Conservation (phyloP, 495 filamentous ascomycete genomes). For the Evansstolkia leycettana region DNA sequence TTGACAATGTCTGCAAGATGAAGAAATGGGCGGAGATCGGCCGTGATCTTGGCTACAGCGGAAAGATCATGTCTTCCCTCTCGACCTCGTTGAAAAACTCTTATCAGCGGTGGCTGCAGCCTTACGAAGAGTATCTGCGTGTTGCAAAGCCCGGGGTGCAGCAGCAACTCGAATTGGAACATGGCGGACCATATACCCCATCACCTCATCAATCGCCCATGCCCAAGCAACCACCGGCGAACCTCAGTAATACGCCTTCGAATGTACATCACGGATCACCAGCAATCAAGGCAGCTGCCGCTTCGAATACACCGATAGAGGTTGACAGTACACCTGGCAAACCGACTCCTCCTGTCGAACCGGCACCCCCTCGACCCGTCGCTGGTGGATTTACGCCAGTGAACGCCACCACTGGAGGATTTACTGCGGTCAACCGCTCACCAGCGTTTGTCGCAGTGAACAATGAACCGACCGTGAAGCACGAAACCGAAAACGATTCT, state of each 20-base stretch:
- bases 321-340: slow-evolving; percentile 33
- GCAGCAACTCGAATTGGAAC: slow-evolving; percentile 83
- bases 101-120: slow-evolving; percentile 88
- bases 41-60: slow-evolving; percentile 92
- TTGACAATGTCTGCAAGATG: slow-evolving; percentile 87
- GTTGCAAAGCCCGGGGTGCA: slow-evolving; percentile 94
- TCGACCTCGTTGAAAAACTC: slow-evolving; percentile 98
- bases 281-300: slow-evolving; percentile 53
- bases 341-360: slow-evolving; percentile 30
- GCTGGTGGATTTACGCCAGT: slow-evolving; percentile 73
- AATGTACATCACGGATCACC: slow-evolving; percentile 56
- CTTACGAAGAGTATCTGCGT: slow-evolving; percentile 91
- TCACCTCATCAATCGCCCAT: slow-evolving; percentile 80
- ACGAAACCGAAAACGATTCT: slow-evolving; percentile 35
- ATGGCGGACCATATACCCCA: slow-evolving; percentile 86
- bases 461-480: slow-evolving; percentile 32
- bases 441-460: slow-evolving; percentile 45
- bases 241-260: slow-evolving; percentile 51
- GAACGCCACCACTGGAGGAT: slow-evolving; percentile 49
- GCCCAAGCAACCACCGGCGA: slow-evolving; percentile 47
- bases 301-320: slow-evolving; percentile 52
- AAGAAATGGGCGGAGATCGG: slow-evolving; percentile 99
- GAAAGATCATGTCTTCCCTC: slow-evolving; percentile 99
- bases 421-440: slow-evolving; percentile 61
- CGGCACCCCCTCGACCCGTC: slow-evolving; percentile 40